Percentiles rank a stretch among this genome's conserved stretches.
phyloP scores from a whole-genome alignment of 2,329 filamentous ascomycete species.

The Myriosclerotinia duriaeana region DNA sequence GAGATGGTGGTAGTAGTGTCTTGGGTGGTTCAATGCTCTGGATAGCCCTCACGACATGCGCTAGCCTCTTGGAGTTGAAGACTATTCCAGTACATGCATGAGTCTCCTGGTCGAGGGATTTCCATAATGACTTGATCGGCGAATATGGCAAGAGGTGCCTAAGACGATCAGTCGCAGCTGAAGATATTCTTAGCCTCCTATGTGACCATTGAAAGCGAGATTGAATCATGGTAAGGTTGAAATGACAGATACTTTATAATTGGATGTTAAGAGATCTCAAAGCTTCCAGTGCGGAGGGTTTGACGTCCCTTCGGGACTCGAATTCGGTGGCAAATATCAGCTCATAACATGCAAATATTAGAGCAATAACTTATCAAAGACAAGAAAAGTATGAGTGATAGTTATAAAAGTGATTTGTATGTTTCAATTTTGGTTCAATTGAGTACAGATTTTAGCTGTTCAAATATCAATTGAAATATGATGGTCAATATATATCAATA shows the following conservation, averaged over 20 bases:
- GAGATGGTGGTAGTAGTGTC: slow-evolving; percentile 16
- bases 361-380: no score
- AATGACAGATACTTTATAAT: not conserved
- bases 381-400: not conserved
- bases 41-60: not conserved
- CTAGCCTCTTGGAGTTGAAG: not conserved
- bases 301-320: not conserved
- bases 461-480: not conserved
- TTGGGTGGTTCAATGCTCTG: not conserved
- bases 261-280: not conserved
- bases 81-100: not conserved
- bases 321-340: slow-evolving; percentile 2
- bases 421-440: not conserved
- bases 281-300: not conserved
- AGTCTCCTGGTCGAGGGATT: not conserved
- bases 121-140: not conserved
- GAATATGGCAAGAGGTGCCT: not conserved
- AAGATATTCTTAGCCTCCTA: not conserved
- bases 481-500: not conserved
- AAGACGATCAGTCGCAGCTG: not conserved
- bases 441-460: not conserved
- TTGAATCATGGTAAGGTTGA: not conserved
- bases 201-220: not conserved
- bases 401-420: not conserved
- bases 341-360: not conserved